A percentile compares a stretch with the other conserved stretches of the same genome.
These are phyloP conservation scores for Alnus rubra DNA, from an alignment of 306 rosid genomes.

Conservation along the genomic window DNA sequence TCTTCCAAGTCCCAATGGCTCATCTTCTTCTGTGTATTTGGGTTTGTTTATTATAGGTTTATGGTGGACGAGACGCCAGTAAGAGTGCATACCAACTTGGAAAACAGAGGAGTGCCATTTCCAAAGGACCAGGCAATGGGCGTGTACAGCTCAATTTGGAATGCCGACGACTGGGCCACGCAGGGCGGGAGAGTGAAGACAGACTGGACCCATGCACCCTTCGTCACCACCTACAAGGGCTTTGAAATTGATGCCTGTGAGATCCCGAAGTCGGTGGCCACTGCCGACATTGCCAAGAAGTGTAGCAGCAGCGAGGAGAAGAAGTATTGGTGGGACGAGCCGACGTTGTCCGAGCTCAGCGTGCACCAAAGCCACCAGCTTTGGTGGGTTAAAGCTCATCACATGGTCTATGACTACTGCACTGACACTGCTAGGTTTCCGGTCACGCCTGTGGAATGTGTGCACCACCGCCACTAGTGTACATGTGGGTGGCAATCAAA, in stretches of 20 bases:
- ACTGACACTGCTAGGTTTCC: conserved; percentile 73
- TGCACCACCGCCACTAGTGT: conserved; percentile 58
- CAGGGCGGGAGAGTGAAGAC: conserved; percentile 97
- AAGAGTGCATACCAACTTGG: conserved; percentile 79
- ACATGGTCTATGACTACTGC: conserved; percentile 92
- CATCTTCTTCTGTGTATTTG: neutral
- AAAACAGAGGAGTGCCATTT: conserved; percentile 71
- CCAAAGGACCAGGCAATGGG: conserved; percentile 95
- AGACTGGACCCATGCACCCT: conserved; percentile 93
- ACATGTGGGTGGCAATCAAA: neutral
- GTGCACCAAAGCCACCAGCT: conserved; percentile 94
- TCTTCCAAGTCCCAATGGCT: too few species aligned
- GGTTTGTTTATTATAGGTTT: conserved; percentile 44
- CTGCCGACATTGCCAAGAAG: conserved; percentile 40
- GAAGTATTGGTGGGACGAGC: conserved; percentile 93
- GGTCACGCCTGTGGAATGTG: conserved; percentile 63
- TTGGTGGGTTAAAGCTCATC: conserved; percentile 81
- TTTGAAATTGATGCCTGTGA: conserved; percentile 76
- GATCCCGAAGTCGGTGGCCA: conserved; percentile 31
- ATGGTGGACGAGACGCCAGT: conserved; percentile 81
- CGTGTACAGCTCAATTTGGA: conserved; percentile 91
- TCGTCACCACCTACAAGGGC: conserved; percentile 65
- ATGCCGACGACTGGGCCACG: conserved; percentile 99
- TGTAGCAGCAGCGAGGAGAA: conserved; percentile 58
- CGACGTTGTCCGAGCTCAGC: conserved; percentile 53